Base-by-base conservation (phyloP, 164 flowering plant genomes). In the Stephania cephalantha region DNA sequence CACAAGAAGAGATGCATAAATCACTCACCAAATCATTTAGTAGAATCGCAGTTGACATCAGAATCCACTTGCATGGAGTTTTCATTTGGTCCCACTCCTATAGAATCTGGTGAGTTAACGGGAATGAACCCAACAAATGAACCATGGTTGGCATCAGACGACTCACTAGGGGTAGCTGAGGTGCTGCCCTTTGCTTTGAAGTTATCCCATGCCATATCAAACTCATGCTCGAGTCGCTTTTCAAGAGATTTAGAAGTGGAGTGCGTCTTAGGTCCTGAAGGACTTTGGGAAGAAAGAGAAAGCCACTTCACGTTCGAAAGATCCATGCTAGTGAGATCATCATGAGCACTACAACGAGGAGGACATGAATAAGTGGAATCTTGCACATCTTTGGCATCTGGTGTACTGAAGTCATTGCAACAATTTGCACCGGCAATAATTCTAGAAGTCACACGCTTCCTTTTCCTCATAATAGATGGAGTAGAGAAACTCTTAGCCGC, bases 401-500 rank as follows among this genome's bases (percentile, higher is more conserved):
- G 79, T n/a, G 80, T 75, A 73, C 74, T 75, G 48, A 63, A 9
- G 10, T 52, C 78, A 64, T 69, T 72, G 66, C 22, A 50, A 48
- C 73, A 55, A 69, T 30, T 77, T 69, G 72, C 65, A 77, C 65
- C 61, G 10, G 48, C 64, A 18, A 29, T 53, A 13, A 18, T 58
- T 20, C 46, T 76, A 69, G 69, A 68, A 67, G 76, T 25, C 45
- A 25, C 58, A 55, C 76, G 71, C 35, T 35, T 70, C 73, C 86
- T 73, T 71, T 82, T 88, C 48, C 92, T 83, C 5, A 89, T 81
- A 35, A 89, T 89, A 18, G 88, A 84, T 17, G 90, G 92, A 42
- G 81, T 81, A 46, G 76, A 69, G 72, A 75, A 89, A 70, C 78
- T 85, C 77, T 64, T 79, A 7, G 89, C 90, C 45, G 83, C 84